phyloP scores from a whole-genome alignment of 176 grass and related monocot species.

The Hordeum vulgare region MorexV3_pseudomolecules_assembly NC_058520.1:536478326-536478825 shows the following conservation, averaged over 20 bases:
- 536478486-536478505: conserved; percentile 27
- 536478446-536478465: not conserved
- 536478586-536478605: not conserved
- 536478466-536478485: conserved; percentile 27
- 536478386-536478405: not conserved
- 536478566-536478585: not conserved
- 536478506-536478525: conserved; percentile 26
- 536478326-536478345: not conserved
- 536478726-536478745: not conserved
- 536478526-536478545: conserved; percentile 27
- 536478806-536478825: not conserved
- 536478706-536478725: not conserved
- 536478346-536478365: not conserved
- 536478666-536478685: not conserved
- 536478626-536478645: not conserved
- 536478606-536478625: not conserved
- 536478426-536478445: not conserved
- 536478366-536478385: not conserved
- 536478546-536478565: conserved; percentile 15
- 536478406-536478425: not conserved
- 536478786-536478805: not conserved
- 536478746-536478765: not conserved
- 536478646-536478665: not conserved
- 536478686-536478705: not conserved
- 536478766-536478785: not conserved